phyloP scores from a whole-genome alignment of 352 stramenopile species.

The Stephanocyclus meneghinianus region DNA sequence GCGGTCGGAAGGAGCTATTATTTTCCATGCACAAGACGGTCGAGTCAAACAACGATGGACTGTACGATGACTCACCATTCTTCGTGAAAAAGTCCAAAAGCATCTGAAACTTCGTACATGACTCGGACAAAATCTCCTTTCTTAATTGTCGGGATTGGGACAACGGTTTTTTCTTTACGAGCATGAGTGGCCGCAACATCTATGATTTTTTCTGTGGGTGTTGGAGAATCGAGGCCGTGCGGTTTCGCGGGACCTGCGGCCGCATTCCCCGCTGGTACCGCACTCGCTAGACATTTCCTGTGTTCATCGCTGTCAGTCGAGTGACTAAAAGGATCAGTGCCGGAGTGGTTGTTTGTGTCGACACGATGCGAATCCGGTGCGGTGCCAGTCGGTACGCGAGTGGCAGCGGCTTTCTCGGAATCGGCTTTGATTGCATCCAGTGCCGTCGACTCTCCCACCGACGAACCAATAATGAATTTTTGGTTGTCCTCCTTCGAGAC shows the following conservation, averaged over 20 bases:
- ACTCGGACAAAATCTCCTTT: conserved; percentile 37
- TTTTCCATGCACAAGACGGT: not conserved
- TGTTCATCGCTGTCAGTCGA: not conserved
- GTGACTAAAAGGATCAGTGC: not conserved
- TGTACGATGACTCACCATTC: conserved; percentile 28
- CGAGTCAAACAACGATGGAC: too few species aligned
- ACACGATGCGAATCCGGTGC: too few species aligned
- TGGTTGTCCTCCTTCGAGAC: too few species aligned
- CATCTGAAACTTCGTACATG: conserved; percentile 23
- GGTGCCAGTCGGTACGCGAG: too few species aligned
- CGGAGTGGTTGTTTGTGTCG: too few species aligned
- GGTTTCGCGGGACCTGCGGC: not conserved
- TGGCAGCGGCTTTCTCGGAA: too few species aligned
- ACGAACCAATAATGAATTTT: not conserved
- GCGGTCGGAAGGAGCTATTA: not conserved
- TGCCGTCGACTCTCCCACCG: not conserved
- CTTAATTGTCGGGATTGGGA: not conserved
- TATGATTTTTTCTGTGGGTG: not conserved
- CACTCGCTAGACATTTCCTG: not conserved
- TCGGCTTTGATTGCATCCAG: not conserved
- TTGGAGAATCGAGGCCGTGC: not conserved
- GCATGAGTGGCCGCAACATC: not conserved
- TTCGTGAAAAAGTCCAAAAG: conserved; percentile 18
- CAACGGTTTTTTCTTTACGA: not conserved
- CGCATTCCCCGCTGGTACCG: not conserved